Base-by-base conservation (phyloP, 2,329 filamentous ascomycete species). In the Graphilbum fragrans region DNA sequence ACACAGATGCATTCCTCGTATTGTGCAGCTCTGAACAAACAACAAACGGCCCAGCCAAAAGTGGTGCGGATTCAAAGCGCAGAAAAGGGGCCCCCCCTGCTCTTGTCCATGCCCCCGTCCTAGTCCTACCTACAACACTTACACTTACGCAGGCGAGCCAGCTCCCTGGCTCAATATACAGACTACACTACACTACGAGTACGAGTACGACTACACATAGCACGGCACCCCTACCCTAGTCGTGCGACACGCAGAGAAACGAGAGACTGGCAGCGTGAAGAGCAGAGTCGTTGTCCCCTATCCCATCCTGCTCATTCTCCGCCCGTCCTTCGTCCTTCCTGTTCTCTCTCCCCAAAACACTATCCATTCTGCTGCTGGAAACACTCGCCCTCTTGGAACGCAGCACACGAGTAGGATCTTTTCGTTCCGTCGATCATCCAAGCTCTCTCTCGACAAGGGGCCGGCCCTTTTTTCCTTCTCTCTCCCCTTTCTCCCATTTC, bases 401-500 rank as follows among this genome's bases (percentile, higher is more conserved):
- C 47, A 47, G 42, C 42, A 47, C 42, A 49, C n/a, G n/a, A n/a
- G n/a, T n/a, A n/a, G 50, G 35, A 42, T 31, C 41, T 38, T 47
- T 54, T 53, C 54, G 53, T 59, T 60, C 55, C 50, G 60, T 55
- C 56, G 58, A 63, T 63, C 60, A 52, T 50, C 47, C 44, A 50
- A 46, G 44, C 38, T 49, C 38, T 38, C n/a, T n/a, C 41, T 50
- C 50, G 43, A 52, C 44, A 50, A 53, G 55, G 52, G 55, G 55
- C 58, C 47, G 55, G 56, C 47, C 56, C 55, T 41, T 47, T 55
- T 55, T 48, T 35, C 35, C n/a, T 34, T 35, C 31, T 38, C 34
- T 41, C 19, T 29, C 3, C 16, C 34, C 16, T 39, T 34, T 29
- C 20, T 40, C 39, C 38, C 35, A 38, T 41, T 34, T 37, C 38